phyloP scores from a whole-genome alignment of 73 alveolate species.

The Tetrahymena borealis region DNA sequence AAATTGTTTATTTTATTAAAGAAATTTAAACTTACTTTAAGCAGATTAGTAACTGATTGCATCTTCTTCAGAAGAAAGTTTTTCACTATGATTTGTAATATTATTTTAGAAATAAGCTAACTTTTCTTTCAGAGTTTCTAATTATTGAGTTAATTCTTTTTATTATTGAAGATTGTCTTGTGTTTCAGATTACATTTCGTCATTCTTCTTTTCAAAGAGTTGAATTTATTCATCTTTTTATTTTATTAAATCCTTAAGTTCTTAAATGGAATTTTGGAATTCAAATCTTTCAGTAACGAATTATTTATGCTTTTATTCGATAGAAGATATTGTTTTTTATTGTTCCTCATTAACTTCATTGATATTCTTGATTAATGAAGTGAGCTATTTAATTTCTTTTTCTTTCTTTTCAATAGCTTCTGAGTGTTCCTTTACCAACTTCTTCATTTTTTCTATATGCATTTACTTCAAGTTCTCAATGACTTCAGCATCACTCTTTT shows the following conservation, averaged over 20 bases:
- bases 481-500: neutral
- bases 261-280: neutral
- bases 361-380: neutral
- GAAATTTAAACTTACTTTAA: neutral
- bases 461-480: neutral
- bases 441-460: neutral
- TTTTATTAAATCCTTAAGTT: neutral
- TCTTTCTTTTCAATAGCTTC: neutral
- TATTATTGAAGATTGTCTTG: neutral
- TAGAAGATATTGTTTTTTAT: neutral
- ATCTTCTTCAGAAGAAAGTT: neutral
- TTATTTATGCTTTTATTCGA: neutral
- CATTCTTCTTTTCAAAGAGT: neutral
- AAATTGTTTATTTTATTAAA: no score
- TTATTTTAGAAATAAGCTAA: neutral
- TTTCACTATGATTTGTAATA: neutral
- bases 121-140: neutral
- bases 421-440: neutral
- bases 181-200: neutral
- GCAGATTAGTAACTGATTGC: neutral
- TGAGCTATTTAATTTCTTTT: neutral
- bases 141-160: neutral
- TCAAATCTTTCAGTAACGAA: neutral
- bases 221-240: neutral
- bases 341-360: neutral